Conservation (phyloP, 768 basidiomycete genomes). For the Boletus insuetus region DNA sequence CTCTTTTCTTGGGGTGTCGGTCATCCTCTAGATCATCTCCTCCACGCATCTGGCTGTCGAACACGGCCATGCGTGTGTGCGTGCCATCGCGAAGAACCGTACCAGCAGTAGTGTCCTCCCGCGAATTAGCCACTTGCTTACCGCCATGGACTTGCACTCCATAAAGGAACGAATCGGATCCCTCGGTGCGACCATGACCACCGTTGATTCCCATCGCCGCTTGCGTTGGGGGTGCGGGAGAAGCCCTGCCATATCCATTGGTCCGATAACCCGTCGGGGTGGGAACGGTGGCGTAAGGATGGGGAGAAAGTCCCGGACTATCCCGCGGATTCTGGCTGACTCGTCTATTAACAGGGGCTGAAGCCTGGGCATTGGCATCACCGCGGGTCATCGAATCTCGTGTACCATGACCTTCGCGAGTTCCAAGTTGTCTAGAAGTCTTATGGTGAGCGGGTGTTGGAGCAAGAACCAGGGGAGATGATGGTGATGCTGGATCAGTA, state of each 20-base stretch:
- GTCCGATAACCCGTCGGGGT: conserved; percentile 55
- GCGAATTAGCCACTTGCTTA: conserved; percentile 50
- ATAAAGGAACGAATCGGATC: conserved; percentile 70
- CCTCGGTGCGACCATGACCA: conserved; percentile 45
- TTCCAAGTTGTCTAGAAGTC: conserved; percentile 46
- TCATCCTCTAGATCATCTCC: conserved; percentile 64
- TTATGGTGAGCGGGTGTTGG: conserved; percentile 70
- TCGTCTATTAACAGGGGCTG: conserved; percentile 65
- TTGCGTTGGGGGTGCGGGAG: conserved; percentile 40
- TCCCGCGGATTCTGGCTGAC: conserved; percentile 63
- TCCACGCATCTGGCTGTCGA: conserved; percentile 64
- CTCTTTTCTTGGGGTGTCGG: conserved; percentile 58
- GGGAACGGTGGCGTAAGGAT: conserved; percentile 72
- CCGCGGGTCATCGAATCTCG: conserved; percentile 48
- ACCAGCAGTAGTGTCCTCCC: conserved; percentile 52
- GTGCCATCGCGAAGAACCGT: conserved; percentile 32
- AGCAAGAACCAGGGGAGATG: conserved; percentile 58
- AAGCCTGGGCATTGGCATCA: conserved; percentile 58
- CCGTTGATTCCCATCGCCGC: conserved; percentile 38
- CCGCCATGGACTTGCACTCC: conserved; percentile 45
- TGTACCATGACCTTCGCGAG: conserved; percentile 44
- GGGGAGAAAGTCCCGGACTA: conserved; percentile 48
- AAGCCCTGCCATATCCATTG: conserved; percentile 55
- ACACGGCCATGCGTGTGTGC: conserved; percentile 56
- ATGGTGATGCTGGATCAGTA: conserved; percentile 52